These are phyloP conservation scores for Zygoascus meyerae DNA, from an alignment of 1,139 yeast species.

Conservation along the genomic window DNA sequence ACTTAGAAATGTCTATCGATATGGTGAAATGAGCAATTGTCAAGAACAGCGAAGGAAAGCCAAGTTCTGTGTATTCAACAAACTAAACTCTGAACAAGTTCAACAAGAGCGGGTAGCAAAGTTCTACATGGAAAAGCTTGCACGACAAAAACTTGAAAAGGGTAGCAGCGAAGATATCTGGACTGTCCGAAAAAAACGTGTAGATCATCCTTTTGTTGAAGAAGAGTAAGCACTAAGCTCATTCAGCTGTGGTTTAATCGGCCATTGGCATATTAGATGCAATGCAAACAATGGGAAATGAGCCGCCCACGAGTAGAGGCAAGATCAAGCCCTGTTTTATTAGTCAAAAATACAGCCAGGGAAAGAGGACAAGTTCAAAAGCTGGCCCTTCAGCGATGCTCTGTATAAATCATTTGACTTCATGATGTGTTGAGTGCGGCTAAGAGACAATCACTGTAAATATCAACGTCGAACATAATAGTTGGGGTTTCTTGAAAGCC, in stretches of 20 bases:
- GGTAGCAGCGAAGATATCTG: slow-evolving; percentile 68
- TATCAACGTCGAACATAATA: no score
- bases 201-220: slow-evolving; percentile 33
- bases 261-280: not conserved
- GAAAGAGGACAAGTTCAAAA: no score
- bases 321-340: no score
- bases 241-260: not conserved
- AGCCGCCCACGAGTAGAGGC: no score
- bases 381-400: no score
- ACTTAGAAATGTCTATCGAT: slow-evolving; percentile 70
- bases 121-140: slow-evolving; percentile 59
- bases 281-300: no score
- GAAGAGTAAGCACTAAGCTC: slow-evolving; percentile 4
- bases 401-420: no score
- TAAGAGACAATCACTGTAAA: no score
- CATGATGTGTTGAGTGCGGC: no score
- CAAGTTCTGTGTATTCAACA: slow-evolving; percentile 70
- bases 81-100: slow-evolving; percentile 44
- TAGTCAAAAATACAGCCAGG: no score
- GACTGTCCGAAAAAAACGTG: slow-evolving; percentile 46
- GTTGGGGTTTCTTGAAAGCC: no score
- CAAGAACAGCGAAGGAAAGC: slow-evolving; percentile 64
- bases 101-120: slow-evolving; percentile 51
- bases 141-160: slow-evolving; percentile 59
- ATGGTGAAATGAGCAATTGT: slow-evolving; percentile 72